Evolutionary conservation across 2,329 filamentous ascomycete genomes (phyloP), one percentile per base, ranked within the genome.

Genomic region (Colletotrichum graminicola): DNA sequence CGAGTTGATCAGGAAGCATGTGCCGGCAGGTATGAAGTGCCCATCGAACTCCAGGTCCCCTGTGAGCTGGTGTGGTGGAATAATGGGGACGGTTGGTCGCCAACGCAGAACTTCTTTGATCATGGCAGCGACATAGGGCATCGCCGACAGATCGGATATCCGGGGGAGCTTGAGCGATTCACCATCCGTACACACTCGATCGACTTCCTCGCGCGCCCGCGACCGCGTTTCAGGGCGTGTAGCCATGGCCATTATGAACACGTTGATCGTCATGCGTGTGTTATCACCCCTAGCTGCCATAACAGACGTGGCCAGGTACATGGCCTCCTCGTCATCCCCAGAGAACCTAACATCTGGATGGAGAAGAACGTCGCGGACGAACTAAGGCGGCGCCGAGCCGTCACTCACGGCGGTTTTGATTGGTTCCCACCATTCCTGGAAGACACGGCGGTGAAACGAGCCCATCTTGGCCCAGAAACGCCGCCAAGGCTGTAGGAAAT

Each of bases 61-160:
- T 12, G 49, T 51, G 23, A 51, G 49, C 23, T 51, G 49, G 49
- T 51, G 49, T 4, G 47, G 47, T 75, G 83, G 67, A 78, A 78
- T 75, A 14, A 79, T 45, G 14, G 79, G 76, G 5, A 85, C 79
- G 23, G 82, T 81, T 0, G 83, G 84, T 10, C 81, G 76, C 84
- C 84, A 86, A 11, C 84, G 78, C 55, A 86, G 76, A 1, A 81
- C 79, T 74, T 87, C 85, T 72, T 86, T 85, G 52, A 80, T 81
- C 26, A 83, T 80, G 49, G 82, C 84, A 3, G 80, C 81, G 52
- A 86, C 73, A 2, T 77, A 76, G 1, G 79, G 75, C 74, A 82
- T 78, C 65, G 86, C 84, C 10, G 76, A 72, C 52, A 84, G 76
- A 5, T 70, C 74, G 0, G 84, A 84, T 26, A 86, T 75, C 1